A percentile compares a stretch with the other conserved stretches of the same genome.
These are phyloP conservation scores for Paulownia fortunei DNA, from an alignment of 257 asterid species.

Conservation along the genomic window DNA sequence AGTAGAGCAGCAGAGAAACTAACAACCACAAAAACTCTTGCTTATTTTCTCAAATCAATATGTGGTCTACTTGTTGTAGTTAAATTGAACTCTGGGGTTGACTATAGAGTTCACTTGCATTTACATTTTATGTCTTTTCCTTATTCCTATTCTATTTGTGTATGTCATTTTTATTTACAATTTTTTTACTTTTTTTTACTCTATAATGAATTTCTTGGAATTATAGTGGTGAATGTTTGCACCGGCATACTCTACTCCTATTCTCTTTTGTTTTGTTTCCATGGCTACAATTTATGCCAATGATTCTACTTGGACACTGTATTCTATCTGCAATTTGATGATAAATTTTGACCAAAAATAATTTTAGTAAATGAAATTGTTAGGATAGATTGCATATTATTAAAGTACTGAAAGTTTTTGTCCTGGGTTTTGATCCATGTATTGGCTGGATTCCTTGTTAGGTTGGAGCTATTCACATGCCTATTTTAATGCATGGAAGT, in stretches of 20 bases:
- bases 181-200: background rate
- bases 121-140: background rate
- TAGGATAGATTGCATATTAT: background rate
- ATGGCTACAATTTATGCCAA: background rate
- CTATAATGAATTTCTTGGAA: background rate
- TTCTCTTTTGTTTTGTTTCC: background rate
- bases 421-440: too few species aligned
- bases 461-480: too few species aligned
- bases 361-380: background rate
- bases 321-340: background rate
- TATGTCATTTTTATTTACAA: background rate
- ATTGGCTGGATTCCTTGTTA: too few species aligned
- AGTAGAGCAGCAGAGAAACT: conserved; percentile 67
- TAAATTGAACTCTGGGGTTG: conserved; percentile 82
- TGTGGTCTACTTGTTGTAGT: conserved; percentile 89
- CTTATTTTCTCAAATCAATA: conserved; percentile 85
- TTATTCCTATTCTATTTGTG: background rate
- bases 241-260: background rate
- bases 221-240: background rate
- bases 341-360: background rate
- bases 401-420: background rate
- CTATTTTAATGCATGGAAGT: background rate
- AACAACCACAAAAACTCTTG: conserved; percentile 71
- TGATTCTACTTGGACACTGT: too few species aligned
- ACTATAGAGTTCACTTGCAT: conserved; percentile 61